Evolutionary conservation across 495 filamentous ascomycete genomes (phyloP).

Genomic region (Aspergillus baeticus): DNA sequence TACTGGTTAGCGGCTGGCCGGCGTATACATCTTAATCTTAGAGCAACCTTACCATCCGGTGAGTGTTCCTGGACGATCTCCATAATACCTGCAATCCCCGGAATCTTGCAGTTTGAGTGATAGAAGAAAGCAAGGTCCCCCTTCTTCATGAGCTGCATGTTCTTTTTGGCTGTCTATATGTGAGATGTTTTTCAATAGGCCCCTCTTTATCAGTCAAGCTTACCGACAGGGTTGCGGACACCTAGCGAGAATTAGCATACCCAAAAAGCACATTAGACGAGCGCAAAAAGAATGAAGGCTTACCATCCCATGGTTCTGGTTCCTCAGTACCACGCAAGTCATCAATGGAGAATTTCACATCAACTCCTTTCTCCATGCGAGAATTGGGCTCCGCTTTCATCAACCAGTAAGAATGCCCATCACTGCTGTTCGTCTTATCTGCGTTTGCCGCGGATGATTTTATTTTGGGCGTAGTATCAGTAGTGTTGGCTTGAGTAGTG

Average conservation of each 20-base stretch:
- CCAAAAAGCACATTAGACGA: neutral
- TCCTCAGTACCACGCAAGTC: slow-evolving; percentile 67
- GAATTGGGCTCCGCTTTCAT: slow-evolving; percentile 94
- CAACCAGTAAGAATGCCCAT: slow-evolving; percentile 69
- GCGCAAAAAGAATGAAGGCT: slow-evolving; percentile 12
- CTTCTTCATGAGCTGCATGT: slow-evolving; percentile 84
- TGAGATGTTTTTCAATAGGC: slow-evolving; percentile 15
- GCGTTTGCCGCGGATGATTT: slow-evolving; percentile 16
- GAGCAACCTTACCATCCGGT: slow-evolving; percentile 59
- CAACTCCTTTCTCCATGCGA: slow-evolving; percentile 77
- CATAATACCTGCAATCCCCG: slow-evolving; percentile 91
- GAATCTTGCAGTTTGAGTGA: slow-evolving; percentile 90
- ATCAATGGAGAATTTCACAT: slow-evolving; percentile 94
- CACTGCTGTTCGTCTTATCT: slow-evolving; percentile 2
- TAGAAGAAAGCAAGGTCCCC: slow-evolving; percentile 97
- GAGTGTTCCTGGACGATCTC: slow-evolving; percentile 83
- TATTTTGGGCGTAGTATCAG: slow-evolving; percentile 5
- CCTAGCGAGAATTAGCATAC: slow-evolving; percentile 39
- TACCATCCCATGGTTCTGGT: slow-evolving; percentile 90
- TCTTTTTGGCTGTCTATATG: slow-evolving; percentile 64
- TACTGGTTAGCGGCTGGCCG: slow-evolving; percentile 9
- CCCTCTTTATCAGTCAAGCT: slow-evolving; percentile 11
- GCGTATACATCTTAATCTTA: neutral
- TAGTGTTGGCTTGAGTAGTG: slow-evolving; percentile 10
- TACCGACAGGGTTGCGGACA: slow-evolving; percentile 58